phyloP scores from a whole-genome alignment of 805 yeast genomes.

The Wickerhamiella slavikovae region DNA sequence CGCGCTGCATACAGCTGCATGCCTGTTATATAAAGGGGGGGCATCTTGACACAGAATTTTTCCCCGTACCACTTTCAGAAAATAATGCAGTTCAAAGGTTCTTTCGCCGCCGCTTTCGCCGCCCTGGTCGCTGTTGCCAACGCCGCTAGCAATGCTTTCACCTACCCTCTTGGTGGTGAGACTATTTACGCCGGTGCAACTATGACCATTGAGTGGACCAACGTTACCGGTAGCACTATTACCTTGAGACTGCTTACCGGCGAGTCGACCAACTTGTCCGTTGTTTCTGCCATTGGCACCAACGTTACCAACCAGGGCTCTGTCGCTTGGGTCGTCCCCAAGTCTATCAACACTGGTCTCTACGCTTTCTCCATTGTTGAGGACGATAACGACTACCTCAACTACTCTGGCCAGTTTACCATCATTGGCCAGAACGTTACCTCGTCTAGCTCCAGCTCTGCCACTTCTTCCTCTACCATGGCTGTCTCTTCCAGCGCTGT shows the following conservation, averaged over 20 bases:
- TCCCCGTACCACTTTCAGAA: no score
- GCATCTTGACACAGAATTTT: no score
- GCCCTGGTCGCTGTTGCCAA: constrained; percentile 7
- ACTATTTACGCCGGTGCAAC: constrained; percentile 15
- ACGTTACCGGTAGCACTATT: constrained; percentile 16
- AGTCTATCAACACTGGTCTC: constrained; percentile 13
- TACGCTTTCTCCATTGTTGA: constrained; percentile 18
- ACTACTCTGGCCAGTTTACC: constrained; percentile 19
- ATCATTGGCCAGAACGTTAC: constrained; percentile 10
- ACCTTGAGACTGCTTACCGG: constrained; percentile 17
- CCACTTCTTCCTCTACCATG: constrained; percentile 4
- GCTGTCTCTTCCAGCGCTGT: constrained; percentile 4
- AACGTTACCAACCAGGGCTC: constrained; percentile 16
- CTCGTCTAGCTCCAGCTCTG: constrained; percentile 6
- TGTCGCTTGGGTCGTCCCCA: constrained; percentile 18
- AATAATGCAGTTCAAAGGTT: not conserved
- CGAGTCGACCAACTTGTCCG: constrained; percentile 14
- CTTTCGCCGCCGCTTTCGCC: constrained; percentile 3
- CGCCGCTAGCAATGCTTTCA: constrained; percentile 15
- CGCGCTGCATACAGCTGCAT: no score
- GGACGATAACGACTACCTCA: constrained; percentile 13
- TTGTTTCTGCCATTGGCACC: constrained; percentile 18
- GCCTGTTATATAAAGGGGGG: no score
- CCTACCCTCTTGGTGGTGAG: constrained; percentile 14
- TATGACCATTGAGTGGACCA: constrained; percentile 16